Evolutionary conservation across 2,329 filamentous ascomycete species (phyloP).

Genomic region (Fusarium torulosum): DNA sequence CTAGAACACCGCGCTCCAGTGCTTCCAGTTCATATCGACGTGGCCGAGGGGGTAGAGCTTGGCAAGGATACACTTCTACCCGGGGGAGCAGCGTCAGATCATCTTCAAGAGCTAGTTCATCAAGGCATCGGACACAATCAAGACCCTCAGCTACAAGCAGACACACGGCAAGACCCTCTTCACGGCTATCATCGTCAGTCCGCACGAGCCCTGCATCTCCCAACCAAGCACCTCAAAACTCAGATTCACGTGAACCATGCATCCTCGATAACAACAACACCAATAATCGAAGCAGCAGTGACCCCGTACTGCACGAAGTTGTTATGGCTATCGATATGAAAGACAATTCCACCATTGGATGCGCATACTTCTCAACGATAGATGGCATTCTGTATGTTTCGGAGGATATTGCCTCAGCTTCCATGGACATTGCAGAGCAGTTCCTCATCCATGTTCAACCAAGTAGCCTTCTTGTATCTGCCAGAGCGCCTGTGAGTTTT

Average conservation of each 20-base stretch:
- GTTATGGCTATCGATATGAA: slow-evolving; percentile 85
- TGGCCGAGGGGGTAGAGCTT: slow-evolving; percentile 17
- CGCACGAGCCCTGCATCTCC: not conserved
- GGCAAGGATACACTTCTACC: slow-evolving; percentile 1
- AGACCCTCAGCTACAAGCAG: not conserved
- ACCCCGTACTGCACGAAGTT: slow-evolving; percentile 63
- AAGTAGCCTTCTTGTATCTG: slow-evolving; percentile 66
- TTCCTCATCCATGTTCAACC: slow-evolving; percentile 67
- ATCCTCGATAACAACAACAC: not conserved
- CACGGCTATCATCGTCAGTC: not conserved
- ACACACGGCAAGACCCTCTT: not conserved
- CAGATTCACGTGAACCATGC: not conserved
- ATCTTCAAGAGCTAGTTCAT: slow-evolving; percentile 18
- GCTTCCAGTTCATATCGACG: slow-evolving; percentile 19
- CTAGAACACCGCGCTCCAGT: slow-evolving; percentile 17
- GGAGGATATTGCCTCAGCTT: slow-evolving; percentile 78
- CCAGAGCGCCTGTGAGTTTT: slow-evolving; percentile 60
- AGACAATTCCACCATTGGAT: slow-evolving; percentile 79
- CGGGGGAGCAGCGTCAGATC: slow-evolving; percentile 11
- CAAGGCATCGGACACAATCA: slow-evolving; percentile 1
- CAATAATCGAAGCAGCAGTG: slow-evolving; percentile 21
- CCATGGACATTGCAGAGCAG: slow-evolving; percentile 76
- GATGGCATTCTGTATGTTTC: slow-evolving; percentile 80
- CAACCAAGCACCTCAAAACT: not conserved
- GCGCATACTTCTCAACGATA: slow-evolving; percentile 81